phyloP scores from a whole-genome alignment of 805 yeast genomes.

The Starmerella scarabaei region DNA sequence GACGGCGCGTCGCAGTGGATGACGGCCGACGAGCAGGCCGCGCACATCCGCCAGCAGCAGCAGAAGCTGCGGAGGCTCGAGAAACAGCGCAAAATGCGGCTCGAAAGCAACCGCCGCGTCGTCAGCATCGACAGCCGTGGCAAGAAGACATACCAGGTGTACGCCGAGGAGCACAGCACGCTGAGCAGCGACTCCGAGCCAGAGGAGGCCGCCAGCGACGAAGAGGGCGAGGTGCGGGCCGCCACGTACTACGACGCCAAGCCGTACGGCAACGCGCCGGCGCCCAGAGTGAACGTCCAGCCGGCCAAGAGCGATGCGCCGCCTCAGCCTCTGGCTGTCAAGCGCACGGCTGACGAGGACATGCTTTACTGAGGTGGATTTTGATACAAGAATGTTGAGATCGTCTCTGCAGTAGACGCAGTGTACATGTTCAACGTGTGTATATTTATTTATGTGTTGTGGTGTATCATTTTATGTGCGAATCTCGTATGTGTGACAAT shows the following conservation, averaged over 20 bases:
- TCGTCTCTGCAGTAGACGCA: not conserved
- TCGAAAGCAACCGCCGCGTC: constrained; percentile 63
- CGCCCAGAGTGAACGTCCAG: not conserved
- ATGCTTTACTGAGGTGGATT: not conserved
- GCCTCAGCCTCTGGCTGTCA: not conserved
- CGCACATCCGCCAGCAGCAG: constrained; percentile 78
- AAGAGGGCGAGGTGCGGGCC: not conserved
- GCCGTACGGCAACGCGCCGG: not conserved
- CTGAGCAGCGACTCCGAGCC: constrained; percentile 18
- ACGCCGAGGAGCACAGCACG: constrained; percentile 24
- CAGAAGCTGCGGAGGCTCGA: constrained; percentile 53
- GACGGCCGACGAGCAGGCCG: constrained; percentile 67
- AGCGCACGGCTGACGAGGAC: constrained; percentile 1
- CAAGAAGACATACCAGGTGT: constrained; percentile 62
- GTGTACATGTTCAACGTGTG: not conserved
- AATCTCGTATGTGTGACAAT: not conserved
- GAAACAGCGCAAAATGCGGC: constrained; percentile 41
- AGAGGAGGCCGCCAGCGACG: not conserved
- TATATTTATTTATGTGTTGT: too few relatives aligned
- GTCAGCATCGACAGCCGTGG: constrained; percentile 67
- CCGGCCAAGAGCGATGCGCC: not conserved
- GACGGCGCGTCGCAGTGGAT: constrained; percentile 62
- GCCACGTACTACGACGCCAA: constrained; percentile 1
- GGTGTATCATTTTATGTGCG: not conserved
- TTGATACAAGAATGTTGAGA: not conserved